Base-by-base conservation (phyloP, 768 basidiomycete genomes). In the Phanerochaete carnosa region DNA sequence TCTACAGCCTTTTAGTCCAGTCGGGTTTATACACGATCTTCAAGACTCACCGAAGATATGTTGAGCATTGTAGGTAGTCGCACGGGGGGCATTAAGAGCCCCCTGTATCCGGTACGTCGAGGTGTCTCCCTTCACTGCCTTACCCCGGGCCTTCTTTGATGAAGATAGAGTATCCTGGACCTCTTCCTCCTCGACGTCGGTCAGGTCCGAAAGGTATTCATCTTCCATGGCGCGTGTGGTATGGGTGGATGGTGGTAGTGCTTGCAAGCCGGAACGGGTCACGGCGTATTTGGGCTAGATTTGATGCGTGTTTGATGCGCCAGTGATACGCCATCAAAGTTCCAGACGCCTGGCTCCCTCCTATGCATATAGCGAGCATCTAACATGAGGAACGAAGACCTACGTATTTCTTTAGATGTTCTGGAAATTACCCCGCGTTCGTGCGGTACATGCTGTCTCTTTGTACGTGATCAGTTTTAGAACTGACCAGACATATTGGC, bases 1-100 rank as follows among this genome's bases (percentile, higher is more conserved):
- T 89, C 89, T 90, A 65, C 13, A 33, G 19, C 23, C 39, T 9
- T 3, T 59, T 28, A 55, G 46, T 39, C 32, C 39, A 5, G 49
- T 25, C 6, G 13, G 30, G 25, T 35, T 11, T 2, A 12, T 3
- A 5, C 19, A 54, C 15, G 23, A 4, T 25, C 15, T 15, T 13
- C 9, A 16, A 47, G 4, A 43, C 73, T 39, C 50, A 74, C 76
- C 74, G 53, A 71, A 72, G 9, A 77, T 63, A 8, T 70, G 62
- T 54, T 74, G 73, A 1, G 72, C 69, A 1, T 74, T 70, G 55
- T 74, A 77, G 19, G 63, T 71, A 26, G 68, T 65, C 7, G 66
- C 64, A 8, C 70, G 55, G n/a, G 67, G 69, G 0, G 63, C 65
- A 22, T 55, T 64, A 25, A 71, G 59, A 0, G 70, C 68, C 2